Base-by-base conservation (phyloP, 164 flowering plant genomes). In the Dillenia turbinata region DNA sequence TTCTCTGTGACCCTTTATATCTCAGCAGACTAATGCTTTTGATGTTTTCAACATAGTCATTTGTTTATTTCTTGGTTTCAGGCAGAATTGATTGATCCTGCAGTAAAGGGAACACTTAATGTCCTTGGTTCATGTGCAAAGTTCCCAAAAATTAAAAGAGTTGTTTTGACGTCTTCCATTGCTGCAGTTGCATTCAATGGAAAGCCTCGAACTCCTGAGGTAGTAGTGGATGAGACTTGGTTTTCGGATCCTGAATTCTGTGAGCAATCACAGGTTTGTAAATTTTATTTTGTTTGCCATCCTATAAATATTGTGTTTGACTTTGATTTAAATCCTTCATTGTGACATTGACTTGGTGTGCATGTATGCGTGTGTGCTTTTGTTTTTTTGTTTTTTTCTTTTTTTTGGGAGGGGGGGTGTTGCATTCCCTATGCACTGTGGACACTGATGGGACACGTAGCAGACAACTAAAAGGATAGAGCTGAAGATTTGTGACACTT, bases 141-240 rank as follows among this genome's bases (percentile, higher is more conserved):
- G 69, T 43, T 64, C 40, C 61, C 85, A 33, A 69, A 85, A 4
- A 59, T 83, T 15, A 81, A 75, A 71, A 75, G 83, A 63, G 85
- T 85, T 52, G 77, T 85, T 44, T 17, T 81, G 60, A 85, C 88
- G 54, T 85, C 90, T 17, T 85, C 90, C 17, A 56, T 79, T 52
- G 88, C 83, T 61, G 79, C 90, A 17, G 85, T 80, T 55, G 19
- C 57, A 9, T 72, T 10, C 71, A 78, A 65, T 71, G 66, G 72
- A 12, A 71, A 54, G 61, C 70, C 82, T 58, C 69, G 63, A 12
- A 67, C 73, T 10, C 78, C 85, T 56, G 83, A 81, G 33, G 80
- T 78, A 40, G 78, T 78, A 3, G 78, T 85, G 54, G 90, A 85
- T 57, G 90, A 85, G 70, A 81, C 75, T 59, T 85, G 88, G 88